Base-by-base conservation (phyloP, 1,284 basidiomycete genomes). In the Hymenochaete sp. region DNA sequence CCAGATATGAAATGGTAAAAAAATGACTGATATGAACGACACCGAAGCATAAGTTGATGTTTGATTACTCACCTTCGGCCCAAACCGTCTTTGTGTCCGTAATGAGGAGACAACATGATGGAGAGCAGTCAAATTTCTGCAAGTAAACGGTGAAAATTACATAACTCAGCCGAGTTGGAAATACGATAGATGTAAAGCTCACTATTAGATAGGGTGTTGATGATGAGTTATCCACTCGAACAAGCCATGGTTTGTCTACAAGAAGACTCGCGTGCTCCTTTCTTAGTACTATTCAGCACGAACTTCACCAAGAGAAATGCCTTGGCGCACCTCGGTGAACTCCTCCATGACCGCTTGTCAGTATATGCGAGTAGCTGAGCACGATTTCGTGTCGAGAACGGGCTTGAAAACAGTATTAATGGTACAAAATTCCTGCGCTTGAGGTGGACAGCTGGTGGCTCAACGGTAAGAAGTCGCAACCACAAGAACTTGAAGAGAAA, bases 21-120 rank as follows among this genome's bases (percentile, higher is more conserved):
- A 37, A n/a, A 41, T 16, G 5, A 27, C 21, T 10, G 18, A 18
- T 27, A n/a, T 3, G 24, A 39, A 38, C 3, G 26, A 38, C 13
- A 9, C 24, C 29, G 16, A 11, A 35, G 29, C 2, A 31, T 9
- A 14, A 9, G 33, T 32, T 26, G n/a, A 22, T 49, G 49, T 53
- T 21, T 38, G 36, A 38, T 37, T 14, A 8, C 21, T 19, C 51
- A 82, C 83, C 78, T 77, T 87, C 83, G n/a, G 67, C 67, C 82
- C 82, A 87, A 8, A 80, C 77, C 28, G 64, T 68, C 58, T 74
- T 82, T 4, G 81, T 86, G 59, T 87, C 83, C 13, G 84, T 84
- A 44, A 85, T 59, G 52, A 87, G 57, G 40, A 85, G 56, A 51
- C 65, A 71, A 55, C 80, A 82, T 11, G 67, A 5, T 67, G 38